Evolutionary conservation across 768 basidiomycete species (phyloP).

Genomic region (Baorangia bicolor): DNA sequence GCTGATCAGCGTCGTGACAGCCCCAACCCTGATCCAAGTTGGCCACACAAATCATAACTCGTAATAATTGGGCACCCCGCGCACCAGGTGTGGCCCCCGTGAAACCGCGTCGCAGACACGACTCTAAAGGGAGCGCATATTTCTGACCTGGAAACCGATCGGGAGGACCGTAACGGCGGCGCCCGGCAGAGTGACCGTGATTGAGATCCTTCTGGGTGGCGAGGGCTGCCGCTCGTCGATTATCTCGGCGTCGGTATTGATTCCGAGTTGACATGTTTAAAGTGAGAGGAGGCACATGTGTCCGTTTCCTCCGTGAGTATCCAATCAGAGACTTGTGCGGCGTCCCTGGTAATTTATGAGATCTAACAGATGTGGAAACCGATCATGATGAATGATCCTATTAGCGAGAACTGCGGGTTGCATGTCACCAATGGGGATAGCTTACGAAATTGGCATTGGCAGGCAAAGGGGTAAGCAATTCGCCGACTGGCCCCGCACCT

Average conservation of each 20-base stretch:
- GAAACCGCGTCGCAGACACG: conserved; percentile 13
- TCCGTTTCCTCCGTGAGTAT: conserved; percentile 24
- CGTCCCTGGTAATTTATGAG: conserved; percentile 27
- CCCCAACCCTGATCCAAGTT: conserved; percentile 18
- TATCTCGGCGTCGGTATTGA: conserved; percentile 23
- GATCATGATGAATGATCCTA: conserved; percentile 19
- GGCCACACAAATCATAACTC: conserved; percentile 6
- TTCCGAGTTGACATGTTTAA: conserved; percentile 26
- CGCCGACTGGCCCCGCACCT: conserved; percentile 8
- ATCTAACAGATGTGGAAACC: conserved; percentile 20
- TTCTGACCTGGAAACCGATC: conserved; percentile 22
- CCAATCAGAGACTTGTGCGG: conserved; percentile 23
- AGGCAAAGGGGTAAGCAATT: conserved; percentile 7
- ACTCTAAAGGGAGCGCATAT: conserved; percentile 1
- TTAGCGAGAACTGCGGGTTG: conserved; percentile 18
- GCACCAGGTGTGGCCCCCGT: conserved; percentile 12
- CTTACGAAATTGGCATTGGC: conserved; percentile 16
- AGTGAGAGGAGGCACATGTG: conserved; percentile 12
- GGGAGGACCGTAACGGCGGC: conserved; percentile 24
- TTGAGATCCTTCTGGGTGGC: conserved; percentile 11
- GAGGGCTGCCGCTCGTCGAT: conserved; percentile 16
- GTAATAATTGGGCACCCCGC: conserved; percentile 14
- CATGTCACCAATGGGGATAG: conserved; percentile 14
- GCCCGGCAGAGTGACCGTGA: conserved; percentile 23
- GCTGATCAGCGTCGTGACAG: conserved; percentile 18